phyloP scores from a whole-genome alignment of 73 alveolate species.

The Durusdinium trenchii region DNA sequence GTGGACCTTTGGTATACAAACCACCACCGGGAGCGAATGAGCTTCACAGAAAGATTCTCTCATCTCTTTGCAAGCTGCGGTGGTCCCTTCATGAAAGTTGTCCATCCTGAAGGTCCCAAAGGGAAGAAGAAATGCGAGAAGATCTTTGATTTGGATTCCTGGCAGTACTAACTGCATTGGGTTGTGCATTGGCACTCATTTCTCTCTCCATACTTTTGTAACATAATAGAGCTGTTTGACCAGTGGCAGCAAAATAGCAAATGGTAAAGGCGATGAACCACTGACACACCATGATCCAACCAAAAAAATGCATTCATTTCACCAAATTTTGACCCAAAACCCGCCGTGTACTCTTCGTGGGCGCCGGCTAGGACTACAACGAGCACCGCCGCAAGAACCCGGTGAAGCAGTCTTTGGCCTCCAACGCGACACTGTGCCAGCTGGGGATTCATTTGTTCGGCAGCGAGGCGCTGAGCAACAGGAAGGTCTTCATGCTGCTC shows the following conservation, averaged over 20 bases:
- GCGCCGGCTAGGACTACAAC: too few relatives aligned
- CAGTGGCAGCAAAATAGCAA: too few relatives aligned
- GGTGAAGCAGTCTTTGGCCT: conserved; percentile 17
- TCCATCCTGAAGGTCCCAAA: not conserved
- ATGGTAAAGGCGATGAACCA: too few relatives aligned
- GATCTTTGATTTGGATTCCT: conserved; percentile 47
- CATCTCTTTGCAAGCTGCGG: conserved; percentile 10
- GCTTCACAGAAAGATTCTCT: conserved; percentile 44
- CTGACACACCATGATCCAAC: too few relatives aligned
- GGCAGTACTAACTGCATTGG: not conserved
- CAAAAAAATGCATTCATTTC: too few relatives aligned
- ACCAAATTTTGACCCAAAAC: too few relatives aligned
- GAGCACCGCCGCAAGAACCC: conserved; percentile 41
- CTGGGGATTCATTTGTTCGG: conserved; percentile 34
- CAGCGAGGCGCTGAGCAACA: conserved; percentile 20
- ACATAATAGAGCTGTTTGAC: too few relatives aligned
- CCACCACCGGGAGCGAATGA: conserved; percentile 62
- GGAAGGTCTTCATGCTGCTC: conserved; percentile 13
- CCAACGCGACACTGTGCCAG: conserved; percentile 21
- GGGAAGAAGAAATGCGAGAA: conserved; percentile 1
- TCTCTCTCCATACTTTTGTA: too few relatives aligned
- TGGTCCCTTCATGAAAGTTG: conserved; percentile 15
- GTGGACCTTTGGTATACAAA: conserved; percentile 23
- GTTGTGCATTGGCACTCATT: too few relatives aligned
- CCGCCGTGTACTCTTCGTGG: too few relatives aligned